phyloP scores from a whole-genome alignment of 306 rosid species.

The Casuarina glauca region DNA sequence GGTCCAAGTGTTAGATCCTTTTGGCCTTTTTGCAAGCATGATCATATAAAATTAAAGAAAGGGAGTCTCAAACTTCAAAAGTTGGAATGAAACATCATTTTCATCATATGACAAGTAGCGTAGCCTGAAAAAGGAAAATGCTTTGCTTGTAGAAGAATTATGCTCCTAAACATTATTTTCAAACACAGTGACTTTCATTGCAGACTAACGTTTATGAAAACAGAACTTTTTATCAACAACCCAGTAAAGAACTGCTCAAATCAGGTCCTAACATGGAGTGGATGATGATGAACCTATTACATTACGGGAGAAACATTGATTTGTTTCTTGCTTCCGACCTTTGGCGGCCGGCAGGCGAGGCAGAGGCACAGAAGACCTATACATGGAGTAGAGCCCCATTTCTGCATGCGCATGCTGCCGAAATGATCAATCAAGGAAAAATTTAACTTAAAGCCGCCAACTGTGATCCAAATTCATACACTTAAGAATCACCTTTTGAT shows the following conservation, averaged over 20 bases:
- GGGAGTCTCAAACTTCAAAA: slow-evolving; percentile 31
- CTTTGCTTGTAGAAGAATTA: neutral
- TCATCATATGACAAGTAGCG: slow-evolving; percentile 22
- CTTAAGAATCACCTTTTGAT: neutral
- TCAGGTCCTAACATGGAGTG: neutral
- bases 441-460: neutral
- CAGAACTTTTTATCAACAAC: neutral
- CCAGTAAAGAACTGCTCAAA: neutral
- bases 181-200: neutral
- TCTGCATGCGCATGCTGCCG: too few species aligned
- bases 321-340: neutral
- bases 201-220: neutral
- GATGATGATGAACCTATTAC: neutral
- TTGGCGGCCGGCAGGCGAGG: neutral
- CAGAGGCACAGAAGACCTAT: neutral
- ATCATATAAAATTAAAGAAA: slow-evolving; percentile 45
- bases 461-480: neutral
- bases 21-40: slow-evolving; percentile 49
- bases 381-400: neutral
- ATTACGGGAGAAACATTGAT: neutral
- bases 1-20: slow-evolving; percentile 54
- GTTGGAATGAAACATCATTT: slow-evolving; percentile 30
- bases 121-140: slow-evolving; percentile 14
- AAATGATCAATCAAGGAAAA: too few species aligned
- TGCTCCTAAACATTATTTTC: neutral